Conservation (phyloP, 2,329 filamentous ascomycete genomes). For the Juglanconis oblonga region DNA sequence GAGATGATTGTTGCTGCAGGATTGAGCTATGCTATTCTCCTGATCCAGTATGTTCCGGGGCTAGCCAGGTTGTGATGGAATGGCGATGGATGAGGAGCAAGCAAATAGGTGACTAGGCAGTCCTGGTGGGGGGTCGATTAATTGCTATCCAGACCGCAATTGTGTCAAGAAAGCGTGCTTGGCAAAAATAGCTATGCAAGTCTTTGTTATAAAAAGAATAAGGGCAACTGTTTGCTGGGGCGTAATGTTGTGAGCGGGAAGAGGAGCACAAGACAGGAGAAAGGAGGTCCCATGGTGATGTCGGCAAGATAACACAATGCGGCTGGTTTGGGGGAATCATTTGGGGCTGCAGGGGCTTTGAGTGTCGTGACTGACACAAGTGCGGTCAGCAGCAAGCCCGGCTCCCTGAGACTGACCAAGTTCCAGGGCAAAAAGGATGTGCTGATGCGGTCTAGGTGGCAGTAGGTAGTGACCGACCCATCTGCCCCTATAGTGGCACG, state of each 20-base stretch:
- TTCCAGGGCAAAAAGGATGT: constrained; percentile 2
- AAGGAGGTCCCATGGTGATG: constrained; percentile 2
- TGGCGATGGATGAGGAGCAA: background rate
- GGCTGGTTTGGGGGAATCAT: background rate
- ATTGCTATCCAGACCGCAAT: constrained; percentile 11
- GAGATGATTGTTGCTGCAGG: background rate
- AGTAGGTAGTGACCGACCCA: background rate
- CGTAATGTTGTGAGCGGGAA: background rate
- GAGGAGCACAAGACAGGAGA: background rate
- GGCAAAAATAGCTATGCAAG: constrained; percentile 1
- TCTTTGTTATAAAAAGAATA: background rate
- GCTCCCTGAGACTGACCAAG: constrained; percentile 1
- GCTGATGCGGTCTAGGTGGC: too few relatives aligned
- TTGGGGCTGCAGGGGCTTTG: background rate
- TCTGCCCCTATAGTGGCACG: background rate
- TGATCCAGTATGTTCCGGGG: background rate
- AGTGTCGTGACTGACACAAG: constrained; percentile 3
- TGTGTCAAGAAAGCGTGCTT: constrained; percentile 9
- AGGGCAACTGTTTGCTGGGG: background rate
- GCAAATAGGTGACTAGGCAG: background rate
- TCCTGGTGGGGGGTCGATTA: background rate
- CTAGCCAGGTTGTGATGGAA: too few relatives aligned
- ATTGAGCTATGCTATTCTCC: background rate
- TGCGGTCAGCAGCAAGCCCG: constrained; percentile 1
- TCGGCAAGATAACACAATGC: constrained; percentile 14